A percentile compares a stretch with the other conserved stretches of the same genome.
phyloP scores from a whole-genome alignment of 805 yeast genomes.

The Candida koratica region DNA sequence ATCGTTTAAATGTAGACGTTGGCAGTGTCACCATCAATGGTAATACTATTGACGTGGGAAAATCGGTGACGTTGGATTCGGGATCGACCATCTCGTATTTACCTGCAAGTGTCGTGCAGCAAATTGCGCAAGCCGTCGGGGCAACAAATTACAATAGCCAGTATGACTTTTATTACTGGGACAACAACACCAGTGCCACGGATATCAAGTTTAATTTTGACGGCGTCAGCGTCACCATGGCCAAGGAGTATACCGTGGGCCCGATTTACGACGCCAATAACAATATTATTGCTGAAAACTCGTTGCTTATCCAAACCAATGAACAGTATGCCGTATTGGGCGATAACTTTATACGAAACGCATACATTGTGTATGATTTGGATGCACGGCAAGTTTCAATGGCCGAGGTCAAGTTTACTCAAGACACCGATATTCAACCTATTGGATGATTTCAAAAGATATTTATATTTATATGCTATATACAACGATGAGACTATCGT shows the following conservation, averaged over 20 bases:
- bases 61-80: conserved; percentile 23
- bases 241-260: conserved; percentile 6
- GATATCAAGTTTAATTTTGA: conserved; percentile 11
- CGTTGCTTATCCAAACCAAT: conserved; percentile 2
- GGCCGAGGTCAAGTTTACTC: conserved; percentile 32
- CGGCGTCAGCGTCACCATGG: conserved; percentile 12
- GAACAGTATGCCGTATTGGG: conserved; percentile 41
- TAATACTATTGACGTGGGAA: conserved; percentile 6
- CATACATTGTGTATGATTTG: conserved; percentile 61
- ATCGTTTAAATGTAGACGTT: conserved; percentile 45
- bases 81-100: conserved; percentile 39
- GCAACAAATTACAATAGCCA: conserved; percentile 41
- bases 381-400: conserved; percentile 54
- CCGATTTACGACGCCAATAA: background rate
- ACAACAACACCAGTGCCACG: background rate
- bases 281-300: background rate
- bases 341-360: conserved; percentile 59
- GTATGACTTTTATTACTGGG: conserved; percentile 7
- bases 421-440: conserved; percentile 9
- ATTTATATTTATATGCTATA: no score
- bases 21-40: conserved; percentile 27
- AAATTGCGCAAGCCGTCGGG: conserved; percentile 34
- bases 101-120: conserved; percentile 28
- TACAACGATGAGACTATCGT: background rate
- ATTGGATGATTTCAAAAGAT: background rate